These are phyloP conservation scores for Meyerozyma elateridarum DNA, from an alignment of 1,139 yeast species.

Conservation along the genomic window DNA sequence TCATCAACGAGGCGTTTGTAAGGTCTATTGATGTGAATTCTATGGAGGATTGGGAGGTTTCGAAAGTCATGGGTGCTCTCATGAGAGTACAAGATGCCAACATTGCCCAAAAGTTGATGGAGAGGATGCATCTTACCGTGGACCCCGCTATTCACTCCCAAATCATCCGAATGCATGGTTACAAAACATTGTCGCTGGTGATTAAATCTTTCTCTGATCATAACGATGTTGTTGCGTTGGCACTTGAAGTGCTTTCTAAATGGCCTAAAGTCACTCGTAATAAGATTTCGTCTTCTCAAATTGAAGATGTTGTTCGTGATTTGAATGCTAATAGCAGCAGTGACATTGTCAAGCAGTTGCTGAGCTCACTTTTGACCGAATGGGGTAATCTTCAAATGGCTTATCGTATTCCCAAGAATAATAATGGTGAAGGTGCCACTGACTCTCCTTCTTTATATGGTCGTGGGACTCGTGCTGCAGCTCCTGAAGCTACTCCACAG, in stretches of 20 bases:
- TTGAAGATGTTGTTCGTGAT: conserved; percentile 58
- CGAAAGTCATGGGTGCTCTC: conserved; percentile 76
- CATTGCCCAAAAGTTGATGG: conserved; percentile 61
- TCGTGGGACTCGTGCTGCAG: conserved; percentile 24
- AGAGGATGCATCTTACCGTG: conserved; percentile 56
- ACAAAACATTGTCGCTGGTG: conserved; percentile 67
- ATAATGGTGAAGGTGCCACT: conserved; percentile 11
- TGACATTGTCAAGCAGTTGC: conserved; percentile 29
- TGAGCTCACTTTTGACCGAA: conserved; percentile 47
- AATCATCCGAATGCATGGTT: conserved; percentile 80
- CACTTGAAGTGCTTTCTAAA: conserved; percentile 53
- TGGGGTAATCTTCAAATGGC: conserved; percentile 82
- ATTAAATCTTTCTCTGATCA: conserved; percentile 33
- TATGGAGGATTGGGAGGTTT: conserved; percentile 55
- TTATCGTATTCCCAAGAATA: conserved; percentile 67
- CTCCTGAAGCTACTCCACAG: conserved; percentile 12
- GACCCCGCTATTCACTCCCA: conserved; percentile 53
- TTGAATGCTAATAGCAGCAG: conserved; percentile 31
- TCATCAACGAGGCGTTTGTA: conserved; percentile 64
- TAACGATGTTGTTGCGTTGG: conserved; percentile 33
- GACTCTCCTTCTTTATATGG: conserved; percentile 24
- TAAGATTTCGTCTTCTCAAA: conserved; percentile 73
- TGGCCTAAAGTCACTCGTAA: conserved; percentile 86
- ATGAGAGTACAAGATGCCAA: conserved; percentile 72
- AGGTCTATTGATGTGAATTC: conserved; percentile 51